Base-by-base conservation (phyloP, 148 eudicot genomes). In the Fagopyrum homotropicum region DNA sequence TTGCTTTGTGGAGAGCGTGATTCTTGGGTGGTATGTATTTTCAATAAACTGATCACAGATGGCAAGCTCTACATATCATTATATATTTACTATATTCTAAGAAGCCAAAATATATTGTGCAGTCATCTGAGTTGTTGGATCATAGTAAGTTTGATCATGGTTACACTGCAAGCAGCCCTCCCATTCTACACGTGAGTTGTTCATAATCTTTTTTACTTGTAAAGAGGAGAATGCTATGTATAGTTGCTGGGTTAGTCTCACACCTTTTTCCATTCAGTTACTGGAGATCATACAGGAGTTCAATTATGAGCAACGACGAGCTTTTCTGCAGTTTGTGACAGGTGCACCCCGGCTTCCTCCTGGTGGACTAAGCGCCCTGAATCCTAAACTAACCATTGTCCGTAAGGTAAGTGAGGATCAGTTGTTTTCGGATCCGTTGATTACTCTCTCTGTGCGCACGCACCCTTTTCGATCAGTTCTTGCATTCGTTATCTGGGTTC, bases 131-230 rank as follows among this genome's bases (percentile, higher is more conserved):
- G 75, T 85, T 92, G 76, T 77, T 86, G 81, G 97, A 95, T 82
- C 96, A 92, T 77, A 83, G 92, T 84, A 92, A 90, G 80, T 89
- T 92, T 75, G 97, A 95, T 81, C 98, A 95, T 83, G 98, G 98
- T 74, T 95, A 95, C 80, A 89, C 97, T 2, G 87, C 88, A 19
- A 85, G 91, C 87, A 95, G 98, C 80, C 85, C 91, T 83, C 93
- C 92, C 10, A 84, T 95, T 79, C 54, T 88, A 73, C 81, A 89
- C 80, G 98, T 95, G 48, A 74, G 88, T 85, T 48, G 44, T 63
- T 9, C 5, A 16, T 16, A 19, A 57, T 52, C n/a, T 15, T 52
- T 15, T 52, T 15, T 7, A 17, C 12, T 35, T 7, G 4, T 57
- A 55, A 55, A 55, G 15, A 55, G 17, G 60, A 14, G 60, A 55